Conservation (phyloP, 495 filamentous ascomycete species). For the Chaetomidium leptoderma region DNA sequence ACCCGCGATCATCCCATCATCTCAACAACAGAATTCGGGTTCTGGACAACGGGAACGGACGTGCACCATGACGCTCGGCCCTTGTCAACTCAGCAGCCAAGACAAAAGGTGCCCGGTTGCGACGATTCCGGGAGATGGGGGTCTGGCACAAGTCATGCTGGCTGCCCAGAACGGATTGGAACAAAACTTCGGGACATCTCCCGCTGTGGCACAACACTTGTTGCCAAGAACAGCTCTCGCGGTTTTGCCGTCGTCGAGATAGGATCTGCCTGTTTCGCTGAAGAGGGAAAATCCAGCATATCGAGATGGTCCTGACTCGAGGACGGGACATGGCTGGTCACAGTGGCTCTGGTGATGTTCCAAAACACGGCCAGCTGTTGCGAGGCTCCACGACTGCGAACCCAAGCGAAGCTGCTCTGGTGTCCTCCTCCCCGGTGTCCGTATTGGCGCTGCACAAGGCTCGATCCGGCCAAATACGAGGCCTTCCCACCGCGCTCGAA, state of each 20-base stretch:
- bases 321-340: too few species aligned
- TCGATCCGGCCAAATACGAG: not conserved
- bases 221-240: not conserved
- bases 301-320: constrained; percentile 2
- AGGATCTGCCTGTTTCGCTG: constrained; percentile 1
- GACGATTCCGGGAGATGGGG: constrained; percentile 26
- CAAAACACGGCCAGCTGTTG: not conserved
- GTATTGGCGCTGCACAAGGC: not conserved
- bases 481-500: not conserved
- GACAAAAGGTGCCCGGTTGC: constrained; percentile 26
- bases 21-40: constrained; percentile 12
- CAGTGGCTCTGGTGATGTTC: too few species aligned
- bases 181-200: constrained; percentile 16
- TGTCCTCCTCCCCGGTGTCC: not conserved
- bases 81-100: constrained; percentile 18
- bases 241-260: constrained; percentile 1
- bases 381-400: not conserved
- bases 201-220: constrained; percentile 4
- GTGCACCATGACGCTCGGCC: constrained; percentile 38
- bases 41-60: constrained; percentile 26
- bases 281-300: not conserved
- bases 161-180: constrained; percentile 12
- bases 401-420: not conserved
- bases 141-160: constrained; percentile 31
- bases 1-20: constrained; percentile 19